These are phyloP conservation scores for Erysimum cheiri DNA, from an alignment of 441 rosid species.

Conservation along the genomic window DNA sequence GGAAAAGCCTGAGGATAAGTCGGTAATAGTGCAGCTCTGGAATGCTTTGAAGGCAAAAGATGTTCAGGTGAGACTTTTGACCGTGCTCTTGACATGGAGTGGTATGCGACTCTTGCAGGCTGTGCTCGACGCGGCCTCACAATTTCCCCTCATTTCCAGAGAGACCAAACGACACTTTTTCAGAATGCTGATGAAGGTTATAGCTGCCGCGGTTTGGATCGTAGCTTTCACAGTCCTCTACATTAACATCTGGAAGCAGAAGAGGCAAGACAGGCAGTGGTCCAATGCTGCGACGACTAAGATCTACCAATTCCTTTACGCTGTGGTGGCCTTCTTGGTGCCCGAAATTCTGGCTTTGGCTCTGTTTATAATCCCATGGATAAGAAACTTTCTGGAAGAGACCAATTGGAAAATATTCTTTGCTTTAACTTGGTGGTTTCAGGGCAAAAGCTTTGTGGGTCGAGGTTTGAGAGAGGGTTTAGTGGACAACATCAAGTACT, in stretches of 20 bases:
- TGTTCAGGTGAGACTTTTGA: slow-evolving; percentile 72
- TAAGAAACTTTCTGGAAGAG: slow-evolving; percentile 80
- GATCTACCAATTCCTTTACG: slow-evolving; percentile 63
- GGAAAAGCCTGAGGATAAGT: slow-evolving; percentile 50
- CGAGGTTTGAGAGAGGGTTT: slow-evolving; percentile 91
- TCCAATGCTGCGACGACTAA: slow-evolving; percentile 49
- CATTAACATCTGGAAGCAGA: slow-evolving; percentile 70
- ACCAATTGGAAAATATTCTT: slow-evolving; percentile 80
- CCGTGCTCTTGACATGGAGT: slow-evolving; percentile 86
- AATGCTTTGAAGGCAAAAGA: slow-evolving; percentile 55
- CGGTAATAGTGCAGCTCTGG: slow-evolving; percentile 64
- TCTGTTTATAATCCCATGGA: slow-evolving; percentile 77
- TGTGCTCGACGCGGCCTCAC: slow-evolving; percentile 71
- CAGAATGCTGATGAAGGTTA: slow-evolving; percentile 73
- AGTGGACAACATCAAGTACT: slow-evolving; percentile 75
- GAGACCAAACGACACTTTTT: slow-evolving; percentile 71
- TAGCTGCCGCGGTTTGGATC: slow-evolving; percentile 71
- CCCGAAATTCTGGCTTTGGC: slow-evolving; percentile 77
- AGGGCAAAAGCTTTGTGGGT: slow-evolving; percentile 83
- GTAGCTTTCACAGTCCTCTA: slow-evolving; percentile 66
- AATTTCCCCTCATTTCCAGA: slow-evolving; percentile 66
- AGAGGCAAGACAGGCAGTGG: slow-evolving; percentile 61
- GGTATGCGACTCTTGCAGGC: slow-evolving; percentile 82
- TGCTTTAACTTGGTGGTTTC: slow-evolving; percentile 91
- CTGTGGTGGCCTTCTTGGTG: slow-evolving; percentile 59